These are phyloP conservation scores for Lichtheimia corymbifera DNA, from an alignment of 371 early-diverging fungal species.

Conservation along the genomic window DNA sequence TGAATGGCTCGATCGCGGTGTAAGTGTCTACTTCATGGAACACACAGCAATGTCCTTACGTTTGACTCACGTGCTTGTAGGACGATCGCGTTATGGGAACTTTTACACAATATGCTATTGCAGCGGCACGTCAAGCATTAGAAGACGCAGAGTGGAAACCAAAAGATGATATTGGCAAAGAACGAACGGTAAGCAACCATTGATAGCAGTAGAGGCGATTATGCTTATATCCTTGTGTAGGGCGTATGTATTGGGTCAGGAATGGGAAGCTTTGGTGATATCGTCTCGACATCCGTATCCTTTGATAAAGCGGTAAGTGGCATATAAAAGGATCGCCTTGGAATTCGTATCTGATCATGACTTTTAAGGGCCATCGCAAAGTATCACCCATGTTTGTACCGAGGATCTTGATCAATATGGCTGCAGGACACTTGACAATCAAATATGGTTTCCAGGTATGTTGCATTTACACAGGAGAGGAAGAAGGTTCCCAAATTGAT, in stretches of 20 bases:
- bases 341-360: neutral
- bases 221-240: conserved; percentile 32
- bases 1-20: conserved; percentile 75
- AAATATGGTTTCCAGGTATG: conserved; percentile 78
- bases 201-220: conserved; percentile 6
- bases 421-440: conserved; percentile 91
- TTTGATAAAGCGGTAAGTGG: conserved; percentile 55
- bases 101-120: conserved; percentile 88
- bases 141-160: conserved; percentile 77
- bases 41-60: no score
- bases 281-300: conserved; percentile 59
- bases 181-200: conserved; percentile 49
- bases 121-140: conserved; percentile 86
- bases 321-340: neutral
- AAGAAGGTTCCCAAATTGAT: neutral
- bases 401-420: conserved; percentile 89
- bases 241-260: conserved; percentile 93
- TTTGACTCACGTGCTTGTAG: conserved; percentile 34
- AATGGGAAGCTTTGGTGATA: conserved; percentile 90
- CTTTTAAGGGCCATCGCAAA: conserved; percentile 66
- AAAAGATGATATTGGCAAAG: conserved; percentile 52
- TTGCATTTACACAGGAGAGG: neutral
- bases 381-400: conserved; percentile 93
- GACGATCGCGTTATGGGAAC: conserved; percentile 78
- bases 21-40: conserved; percentile 24